A percentile compares a stretch with the other conserved stretches of the same genome.
Evolutionary conservation across 176 grass and related monocot species (phyloP).

Genomic region (Chloris gayana): DNA sequence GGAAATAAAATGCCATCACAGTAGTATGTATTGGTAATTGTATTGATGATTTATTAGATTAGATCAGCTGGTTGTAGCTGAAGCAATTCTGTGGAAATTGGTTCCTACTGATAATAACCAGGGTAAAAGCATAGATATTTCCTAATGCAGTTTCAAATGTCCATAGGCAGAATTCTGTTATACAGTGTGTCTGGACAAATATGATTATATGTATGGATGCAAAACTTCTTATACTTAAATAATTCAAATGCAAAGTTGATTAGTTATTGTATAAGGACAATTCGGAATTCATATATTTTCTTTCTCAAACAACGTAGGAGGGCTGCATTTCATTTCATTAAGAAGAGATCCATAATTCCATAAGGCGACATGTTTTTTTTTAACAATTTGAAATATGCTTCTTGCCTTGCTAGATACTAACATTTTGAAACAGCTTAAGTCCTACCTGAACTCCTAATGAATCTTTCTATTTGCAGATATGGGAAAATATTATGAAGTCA

Average conservation of each 20-base stretch:
- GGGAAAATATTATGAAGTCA: constrained; percentile 67
- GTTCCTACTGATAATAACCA: background rate
- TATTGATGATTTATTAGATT: constrained; percentile 17
- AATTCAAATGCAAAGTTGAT: background rate
- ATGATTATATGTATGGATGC: background rate
- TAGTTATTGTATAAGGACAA: background rate
- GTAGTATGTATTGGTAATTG: background rate
- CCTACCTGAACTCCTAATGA: constrained; percentile 21
- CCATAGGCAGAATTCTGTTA: background rate
- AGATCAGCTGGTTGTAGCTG: constrained; percentile 19
- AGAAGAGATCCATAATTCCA: too few relatives aligned
- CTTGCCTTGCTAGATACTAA: background rate
- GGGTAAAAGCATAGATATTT: background rate
- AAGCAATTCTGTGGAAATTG: background rate
- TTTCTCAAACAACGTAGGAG: too few relatives aligned
- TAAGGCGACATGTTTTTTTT: too few relatives aligned
- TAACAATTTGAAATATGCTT: background rate
- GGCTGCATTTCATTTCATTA: too few relatives aligned
- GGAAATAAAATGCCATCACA: constrained; percentile 20
- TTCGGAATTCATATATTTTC: background rate
- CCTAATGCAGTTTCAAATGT: background rate
- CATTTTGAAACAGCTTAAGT: background rate
- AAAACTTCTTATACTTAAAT: background rate
- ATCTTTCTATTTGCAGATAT: constrained; percentile 54
- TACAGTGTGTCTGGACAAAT: background rate